phyloP scores from a whole-genome alignment of 345 rosid genomes.

The Eucalyptus curtisii region DNA sequence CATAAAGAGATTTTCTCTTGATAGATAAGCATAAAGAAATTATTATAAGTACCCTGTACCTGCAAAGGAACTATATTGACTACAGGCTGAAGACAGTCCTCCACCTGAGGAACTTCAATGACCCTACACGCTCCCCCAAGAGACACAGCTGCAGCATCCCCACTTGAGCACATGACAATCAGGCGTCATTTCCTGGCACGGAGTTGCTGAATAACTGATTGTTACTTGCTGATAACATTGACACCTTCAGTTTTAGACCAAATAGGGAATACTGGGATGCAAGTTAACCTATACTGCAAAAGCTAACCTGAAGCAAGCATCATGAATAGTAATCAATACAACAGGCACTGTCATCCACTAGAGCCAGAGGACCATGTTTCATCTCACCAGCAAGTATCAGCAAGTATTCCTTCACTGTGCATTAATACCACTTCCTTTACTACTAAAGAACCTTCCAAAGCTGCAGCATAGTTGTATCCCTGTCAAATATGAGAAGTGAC shows the following conservation, averaged over 20 bases:
- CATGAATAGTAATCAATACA: slow-evolving; percentile 70
- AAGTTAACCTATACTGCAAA: neutral
- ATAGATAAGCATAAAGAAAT: no score
- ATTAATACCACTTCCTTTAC: slow-evolving; percentile 93
- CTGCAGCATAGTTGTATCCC: slow-evolving; percentile 92
- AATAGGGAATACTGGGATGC: neutral
- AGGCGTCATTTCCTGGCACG: slow-evolving; percentile 84
- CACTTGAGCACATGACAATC: slow-evolving; percentile 72
- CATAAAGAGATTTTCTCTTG: no score
- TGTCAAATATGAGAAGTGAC: slow-evolving; percentile 85
- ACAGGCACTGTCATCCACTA: slow-evolving; percentile 88
- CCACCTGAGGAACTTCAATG: slow-evolving; percentile 85
- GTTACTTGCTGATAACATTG: slow-evolving; percentile 52
- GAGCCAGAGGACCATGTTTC: slow-evolving; percentile 95
- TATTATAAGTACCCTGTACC: slow-evolving; percentile 10
- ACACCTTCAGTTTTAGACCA: neutral
- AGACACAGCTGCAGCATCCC: slow-evolving; percentile 65
- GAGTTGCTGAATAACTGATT: slow-evolving; percentile 90
- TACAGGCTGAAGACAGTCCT: slow-evolving; percentile 92
- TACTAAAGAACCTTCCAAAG: slow-evolving; percentile 85
- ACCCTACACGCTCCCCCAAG: slow-evolving; percentile 60
- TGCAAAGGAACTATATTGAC: slow-evolving; percentile 71
- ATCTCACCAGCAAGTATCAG: slow-evolving; percentile 93
- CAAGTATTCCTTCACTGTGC: slow-evolving; percentile 96
- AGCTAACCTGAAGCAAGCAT: slow-evolving; percentile 66